Base-by-base conservation (phyloP, 768 basidiomycete genomes). In the Termitomyces sp. region DNA sequence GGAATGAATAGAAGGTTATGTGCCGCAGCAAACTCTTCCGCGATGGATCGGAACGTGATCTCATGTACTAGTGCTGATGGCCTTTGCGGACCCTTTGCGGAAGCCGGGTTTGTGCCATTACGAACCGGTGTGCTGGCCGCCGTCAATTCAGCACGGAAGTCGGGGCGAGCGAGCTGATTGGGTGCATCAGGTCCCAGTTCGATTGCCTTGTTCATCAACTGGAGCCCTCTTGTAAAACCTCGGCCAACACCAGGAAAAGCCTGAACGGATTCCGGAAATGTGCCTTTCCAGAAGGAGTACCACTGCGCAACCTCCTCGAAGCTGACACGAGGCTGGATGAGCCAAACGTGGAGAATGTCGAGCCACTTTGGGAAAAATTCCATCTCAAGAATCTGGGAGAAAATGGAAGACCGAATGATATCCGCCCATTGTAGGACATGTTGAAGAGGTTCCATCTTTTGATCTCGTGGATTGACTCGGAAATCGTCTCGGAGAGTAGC, bases 331-430 rank as follows among this genome's bases (percentile, higher is more conserved):
- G 93, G 92, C 62, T 93, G 90, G n/a, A 88, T 79, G 42, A 99
- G 86, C 97, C 97, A 98, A 46, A 92, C 72, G 67, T 95, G 87
- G 24, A 99, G 76, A 22, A 91, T 86, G 50, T 94, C 89, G 59
- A 98, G 78, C 94, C 95, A 99, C 69, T 97, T 96, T 4, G 94
- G 92, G 81, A 98, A 98, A 77, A 98, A 96, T 65, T 94, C 93
- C 6, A 82, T 80, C 69, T 96, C 92, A 61, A 99, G 74, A 13
- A 99, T 75, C 66, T 94, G 91, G 1, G 86, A 80, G 65, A 97
- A 80, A 60, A 96, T 82, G 4, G 89, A 85, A 0, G 84, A 72
- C 8, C 91, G 87, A 36, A 98, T 77, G 56, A 92, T 77, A 33
- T 75, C 69, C 12, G 79, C 76, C 97, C 97, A 99, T 1, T 77